Evolutionary conservation across 2,329 filamentous ascomycete genomes (phyloP).

Genomic region (Aspergillus sp.): DNA sequence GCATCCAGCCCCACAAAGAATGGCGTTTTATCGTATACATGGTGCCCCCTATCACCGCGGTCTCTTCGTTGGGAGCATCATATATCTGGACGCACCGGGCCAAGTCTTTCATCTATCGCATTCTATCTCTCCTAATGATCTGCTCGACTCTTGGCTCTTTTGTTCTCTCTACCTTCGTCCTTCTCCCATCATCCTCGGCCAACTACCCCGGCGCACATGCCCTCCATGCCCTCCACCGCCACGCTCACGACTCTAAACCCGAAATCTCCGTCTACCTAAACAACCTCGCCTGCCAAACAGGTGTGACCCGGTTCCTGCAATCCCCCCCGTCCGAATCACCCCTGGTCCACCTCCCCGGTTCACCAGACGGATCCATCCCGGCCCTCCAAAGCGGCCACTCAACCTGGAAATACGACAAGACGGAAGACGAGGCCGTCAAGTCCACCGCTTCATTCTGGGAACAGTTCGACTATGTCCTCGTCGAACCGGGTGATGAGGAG

Average conservation of each 20-base stretch:
- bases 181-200: slow-evolving; percentile 75
- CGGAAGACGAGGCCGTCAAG: slow-evolving; percentile 46
- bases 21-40: slow-evolving; percentile 91
- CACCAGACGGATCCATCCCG: slow-evolving; percentile 8
- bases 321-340: slow-evolving; percentile 14
- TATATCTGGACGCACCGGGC: slow-evolving; percentile 63
- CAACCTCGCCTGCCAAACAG: slow-evolving; percentile 60
- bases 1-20: slow-evolving; percentile 89
- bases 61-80: slow-evolving; percentile 68
- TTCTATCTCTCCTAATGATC: slow-evolving; percentile 53
- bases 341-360: slow-evolving; percentile 2
- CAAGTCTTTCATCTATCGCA: slow-evolving; percentile 55
- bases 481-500: slow-evolving; percentile 39
- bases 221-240: slow-evolving; percentile 44
- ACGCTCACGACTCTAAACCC: slow-evolving; percentile 21
- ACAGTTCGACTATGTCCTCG: slow-evolving; percentile 54
- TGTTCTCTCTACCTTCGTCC: slow-evolving; percentile 59
- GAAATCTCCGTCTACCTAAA: slow-evolving; percentile 49
- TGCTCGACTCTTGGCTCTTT: slow-evolving; percentile 59
- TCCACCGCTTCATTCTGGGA: slow-evolving; percentile 52
- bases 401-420: slow-evolving; percentile 58
- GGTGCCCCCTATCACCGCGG: slow-evolving; percentile 73
- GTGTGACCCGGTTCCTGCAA: slow-evolving; percentile 57
- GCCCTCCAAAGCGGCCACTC: slow-evolving; percentile 12
- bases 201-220: slow-evolving; percentile 94